These are phyloP conservation scores for Pythium periplocum DNA, from an alignment of 352 stramenopile species.

Conservation along the genomic window DNA sequence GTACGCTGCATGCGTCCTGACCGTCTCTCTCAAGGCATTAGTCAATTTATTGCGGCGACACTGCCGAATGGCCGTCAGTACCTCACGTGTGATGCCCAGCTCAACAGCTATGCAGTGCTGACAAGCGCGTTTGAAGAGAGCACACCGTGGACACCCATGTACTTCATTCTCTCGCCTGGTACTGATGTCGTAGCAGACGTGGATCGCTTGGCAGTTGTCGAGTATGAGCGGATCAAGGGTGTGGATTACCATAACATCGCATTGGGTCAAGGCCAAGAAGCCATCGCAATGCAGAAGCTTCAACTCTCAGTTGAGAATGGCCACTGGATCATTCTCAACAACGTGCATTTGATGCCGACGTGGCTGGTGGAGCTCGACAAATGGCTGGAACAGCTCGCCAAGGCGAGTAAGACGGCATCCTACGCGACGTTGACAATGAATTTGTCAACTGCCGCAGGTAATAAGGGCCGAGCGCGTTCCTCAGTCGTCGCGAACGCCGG, in stretches of 20 bases:
- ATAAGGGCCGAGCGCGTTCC: background rate
- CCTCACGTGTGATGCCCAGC: slow-evolving; percentile 80
- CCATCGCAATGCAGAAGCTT: slow-evolving; percentile 87
- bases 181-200: slow-evolving; percentile 95
- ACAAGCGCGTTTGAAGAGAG: slow-evolving; percentile 92
- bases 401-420: slow-evolving; percentile 48
- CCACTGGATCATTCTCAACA: slow-evolving; percentile 94
- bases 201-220: slow-evolving; percentile 90
- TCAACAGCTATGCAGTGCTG: slow-evolving; percentile 94
- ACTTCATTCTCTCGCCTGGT: slow-evolving; percentile 96
- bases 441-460: slow-evolving; percentile 5
- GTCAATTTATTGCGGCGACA: slow-evolving; percentile 87
- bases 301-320: slow-evolving; percentile 86
- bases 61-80: slow-evolving; percentile 81
- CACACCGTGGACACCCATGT: slow-evolving; percentile 94
- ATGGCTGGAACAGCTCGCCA: slow-evolving; percentile 82
- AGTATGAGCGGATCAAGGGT: slow-evolving; percentile 90
- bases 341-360: slow-evolving; percentile 92
- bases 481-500: slow-evolving; percentile 23
- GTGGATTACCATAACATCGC: slow-evolving; percentile 96
- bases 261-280: slow-evolving; percentile 92
- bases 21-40: slow-evolving; percentile 90
- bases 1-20: slow-evolving; percentile 93
- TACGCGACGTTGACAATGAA: slow-evolving; percentile 29
- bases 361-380: slow-evolving; percentile 93